Base-by-base conservation (phyloP, 148 eudicot species). In the Arbutus unedo region DNA sequence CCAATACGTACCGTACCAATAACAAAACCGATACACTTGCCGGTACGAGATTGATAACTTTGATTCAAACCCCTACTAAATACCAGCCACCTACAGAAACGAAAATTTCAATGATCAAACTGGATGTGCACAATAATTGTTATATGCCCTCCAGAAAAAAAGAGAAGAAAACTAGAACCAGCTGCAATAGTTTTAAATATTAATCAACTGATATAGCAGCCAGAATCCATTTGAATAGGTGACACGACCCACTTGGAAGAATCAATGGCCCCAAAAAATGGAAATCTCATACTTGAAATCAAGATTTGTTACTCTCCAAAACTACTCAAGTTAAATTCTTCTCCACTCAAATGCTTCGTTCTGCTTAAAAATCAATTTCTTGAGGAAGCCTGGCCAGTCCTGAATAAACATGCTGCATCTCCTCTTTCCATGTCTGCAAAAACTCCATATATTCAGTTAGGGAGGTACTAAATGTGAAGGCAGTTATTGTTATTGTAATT, bases 361-460 rank as follows among this genome's bases (percentile, higher is more conserved):
- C 47, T 4, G 73, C 79, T 83, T 78, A 89, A 76, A 85, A 81
- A 16, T 91, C 91, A 56, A 91, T 85, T 48, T 92, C 97, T 87
- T 85, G 82, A 0, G 97, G 91, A 66, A 92, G 85, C 83, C 82
- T 85, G 44, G 91, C 92, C 73, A 76, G 86, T 75, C 94, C 93
- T 41, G 87, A 85, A 85, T 84, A 93, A 45, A 92, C 91, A 57
- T 87, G 88, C 83, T 88, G 93, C 87, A 93, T 83, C 85, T 93
- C 97, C 85, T 88, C 93, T 81, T 87, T 89, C 97, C 97, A 93
- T n/a, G 94, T 93, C 97, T 93, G 92, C 86, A 74, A 60, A 83
- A 81, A 15, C 55, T 43, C 77, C 53, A 73, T 18, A 49, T 51
- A 64, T 25, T 85, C 51, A 70, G 49, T 54, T 13, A 54, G 79